Base-by-base conservation (phyloP, 1,139 yeast genomes). In the Debaryomyces udenii region DNA sequence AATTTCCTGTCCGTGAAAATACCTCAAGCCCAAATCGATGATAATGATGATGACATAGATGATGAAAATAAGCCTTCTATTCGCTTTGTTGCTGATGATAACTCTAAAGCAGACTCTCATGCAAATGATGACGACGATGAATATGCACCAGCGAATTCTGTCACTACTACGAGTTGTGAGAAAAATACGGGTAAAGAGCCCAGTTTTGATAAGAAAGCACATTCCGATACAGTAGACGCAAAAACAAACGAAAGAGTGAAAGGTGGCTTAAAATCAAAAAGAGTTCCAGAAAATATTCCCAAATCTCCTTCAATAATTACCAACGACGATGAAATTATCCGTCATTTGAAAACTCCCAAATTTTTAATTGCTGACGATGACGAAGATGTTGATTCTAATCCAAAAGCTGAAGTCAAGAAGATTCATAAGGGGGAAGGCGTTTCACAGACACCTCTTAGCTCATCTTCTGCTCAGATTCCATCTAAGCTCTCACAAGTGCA, bases 1-100 rank as follows among this genome's bases (percentile, higher is more conserved):
- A 82, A 83, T 41, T 89, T 89, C 55, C 80, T 88, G 31, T 86
- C 96, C 1, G 83, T 81, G 38, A 84, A 89, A 36, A 77, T 87
- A 40, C 96, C 96, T 1, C 77, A 80, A 42, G 81, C 96, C 0
- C 80, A 76, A 49, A 76, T 87, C 1, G 66, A 82, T 35, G 89
- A 83, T 42, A 86, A 83, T 39, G 88, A 85, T 0, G 59, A 56
- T 24, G 52, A 40, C 1, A 47, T 27, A 9, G 50, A 44, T 13
- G 61, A 52, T 1, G 62, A 50, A 2, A 56, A 46, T 4, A 44
- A 44, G 22, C 45, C 44, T 16, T 42, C 44, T n/a, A 64, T 68
- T 39, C 57, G 59, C 26, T 68, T 68, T 44, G 64, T 65, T 3
- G 58, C 54, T 15, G 69, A 62, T 2, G 61, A 52, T 10, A 11